Percentiles rank a stretch among this genome's conserved stretches.
Conservation (phyloP, 306 rosid genomes). For the Phaseolus lunatus region DNA sequence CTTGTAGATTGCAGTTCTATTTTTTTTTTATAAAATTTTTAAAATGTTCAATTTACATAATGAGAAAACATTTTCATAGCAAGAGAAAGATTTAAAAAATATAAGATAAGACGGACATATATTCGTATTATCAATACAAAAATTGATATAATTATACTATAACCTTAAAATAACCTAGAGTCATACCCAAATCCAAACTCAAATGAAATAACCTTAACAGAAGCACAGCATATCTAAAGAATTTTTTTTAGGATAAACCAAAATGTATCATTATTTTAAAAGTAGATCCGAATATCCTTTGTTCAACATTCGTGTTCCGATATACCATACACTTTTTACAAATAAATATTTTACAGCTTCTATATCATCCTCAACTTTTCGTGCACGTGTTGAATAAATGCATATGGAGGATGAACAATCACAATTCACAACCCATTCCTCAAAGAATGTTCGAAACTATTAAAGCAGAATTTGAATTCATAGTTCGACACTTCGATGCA, state of each 20-base stretch:
- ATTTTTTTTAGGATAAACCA: background rate
- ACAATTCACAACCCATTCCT: background rate
- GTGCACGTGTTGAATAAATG: background rate
- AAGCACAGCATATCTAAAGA: background rate
- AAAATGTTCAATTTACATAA: too few relatives aligned
- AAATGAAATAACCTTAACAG: background rate
- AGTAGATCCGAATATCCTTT: background rate
- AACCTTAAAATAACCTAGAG: background rate
- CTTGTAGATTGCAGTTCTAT: too few relatives aligned
- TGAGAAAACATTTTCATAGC: too few relatives aligned
- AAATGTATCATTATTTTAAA: background rate
- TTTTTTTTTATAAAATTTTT: too few relatives aligned
- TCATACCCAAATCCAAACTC: background rate
- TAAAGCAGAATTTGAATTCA: constrained; percentile 19
- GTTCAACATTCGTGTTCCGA: constrained; percentile 16
- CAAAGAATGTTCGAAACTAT: constrained; percentile 31
- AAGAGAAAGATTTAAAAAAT: too few relatives aligned
- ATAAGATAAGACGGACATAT: too few relatives aligned
- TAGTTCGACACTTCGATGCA: background rate
- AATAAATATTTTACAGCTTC: constrained; percentile 4
- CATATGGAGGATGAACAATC: background rate
- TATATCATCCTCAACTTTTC: constrained; percentile 33
- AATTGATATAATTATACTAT: too few relatives aligned
- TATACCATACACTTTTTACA: background rate
- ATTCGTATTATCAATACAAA: too few relatives aligned